A percentile compares a stretch with the other conserved stretches of the same genome.
phyloP scores from a whole-genome alignment of 306 rosid genomes.

The Hylodesmum podocarpum region DNA sequence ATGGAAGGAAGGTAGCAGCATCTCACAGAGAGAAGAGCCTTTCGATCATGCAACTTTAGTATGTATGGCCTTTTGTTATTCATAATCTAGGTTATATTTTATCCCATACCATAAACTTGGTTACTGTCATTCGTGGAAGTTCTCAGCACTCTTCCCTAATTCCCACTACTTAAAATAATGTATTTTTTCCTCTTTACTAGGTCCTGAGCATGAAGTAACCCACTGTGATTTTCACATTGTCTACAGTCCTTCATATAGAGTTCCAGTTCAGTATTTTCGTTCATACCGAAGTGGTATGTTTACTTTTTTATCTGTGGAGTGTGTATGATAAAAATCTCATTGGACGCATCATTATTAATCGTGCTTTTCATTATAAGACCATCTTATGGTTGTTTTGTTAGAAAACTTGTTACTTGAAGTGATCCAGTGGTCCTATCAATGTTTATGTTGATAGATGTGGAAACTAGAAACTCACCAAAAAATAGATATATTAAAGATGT shows the following conservation, averaged over 20 bases:
- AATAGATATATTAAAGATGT: no score
- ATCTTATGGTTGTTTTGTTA: neutral
- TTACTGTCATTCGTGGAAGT: neutral
- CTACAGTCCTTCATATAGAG: conserved; percentile 69
- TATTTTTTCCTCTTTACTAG: conserved; percentile 37
- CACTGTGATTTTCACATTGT: conserved; percentile 72
- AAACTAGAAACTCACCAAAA: no score
- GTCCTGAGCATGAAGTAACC: conserved; percentile 47
- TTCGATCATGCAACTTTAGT: conserved; percentile 68
- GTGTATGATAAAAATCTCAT: conserved; percentile 10
- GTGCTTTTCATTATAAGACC: neutral
- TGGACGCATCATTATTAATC: neutral
- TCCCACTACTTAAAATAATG: neutral
- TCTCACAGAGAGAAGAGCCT: conserved; percentile 43
- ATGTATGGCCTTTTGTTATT: conserved; percentile 38
- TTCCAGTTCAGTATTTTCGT: conserved; percentile 76
- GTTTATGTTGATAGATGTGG: neutral
- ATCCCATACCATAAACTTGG: neutral
- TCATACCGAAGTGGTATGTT: conserved; percentile 64
- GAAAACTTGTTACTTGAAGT: neutral
- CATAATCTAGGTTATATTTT: neutral
- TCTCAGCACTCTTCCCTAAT: neutral
- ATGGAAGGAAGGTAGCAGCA: conserved; percentile 31
- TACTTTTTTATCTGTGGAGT: conserved; percentile 9
- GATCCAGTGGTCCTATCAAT: neutral